Evolutionary conservation across 2,329 filamentous ascomycete species (phyloP), one percentile per base, ranked within the genome.

Genomic region (Alternaria sp.): DNA sequence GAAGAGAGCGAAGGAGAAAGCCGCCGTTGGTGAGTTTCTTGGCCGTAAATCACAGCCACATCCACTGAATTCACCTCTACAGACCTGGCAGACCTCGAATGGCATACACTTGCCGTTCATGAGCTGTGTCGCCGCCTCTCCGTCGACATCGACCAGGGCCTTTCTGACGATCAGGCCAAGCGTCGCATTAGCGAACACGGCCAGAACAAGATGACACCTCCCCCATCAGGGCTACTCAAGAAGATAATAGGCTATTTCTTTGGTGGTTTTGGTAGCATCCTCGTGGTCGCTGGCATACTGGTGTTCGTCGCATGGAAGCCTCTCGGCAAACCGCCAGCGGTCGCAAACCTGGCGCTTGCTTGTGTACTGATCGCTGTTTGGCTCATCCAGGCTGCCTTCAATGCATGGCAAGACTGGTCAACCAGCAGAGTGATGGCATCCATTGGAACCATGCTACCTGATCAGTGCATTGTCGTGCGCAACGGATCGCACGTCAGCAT

Each of bases 221-320:
- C 90, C 2, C 87, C 89, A 14, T 90, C 88, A 5, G 86, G 85
- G 63, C 84, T 85, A 66, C 76, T 88, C 47, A 82, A 83, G 46
- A 87, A 87, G 64, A 84, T 89, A 6, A 79, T 90, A 33, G 87
- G 87, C 18, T 94, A 94, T 79, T 89, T 94, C 71, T 93, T 93
- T 81, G 90, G 89, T 67, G 92, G 92, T 2, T 95, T 94, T 69
- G 91, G 92, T 3, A 84, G 87, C 2, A 87, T 95, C 55, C 84
- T 94, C 4, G 84, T 94, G 7, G 74, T 89, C 3, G 91, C 90
- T 18, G 84, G 87, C 20, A 86, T 94, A 37, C 84, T 94, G 3
- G 91, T 94, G 54, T 93, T 94, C 72, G 81, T 94, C 61, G 88
- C 91, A 3, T 94, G 91, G 91, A 89, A 87, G 66, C 92, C 92